Conservation (phyloP, 2,329 filamentous ascomycete genomes). For the Madurella fahalii region DNA sequence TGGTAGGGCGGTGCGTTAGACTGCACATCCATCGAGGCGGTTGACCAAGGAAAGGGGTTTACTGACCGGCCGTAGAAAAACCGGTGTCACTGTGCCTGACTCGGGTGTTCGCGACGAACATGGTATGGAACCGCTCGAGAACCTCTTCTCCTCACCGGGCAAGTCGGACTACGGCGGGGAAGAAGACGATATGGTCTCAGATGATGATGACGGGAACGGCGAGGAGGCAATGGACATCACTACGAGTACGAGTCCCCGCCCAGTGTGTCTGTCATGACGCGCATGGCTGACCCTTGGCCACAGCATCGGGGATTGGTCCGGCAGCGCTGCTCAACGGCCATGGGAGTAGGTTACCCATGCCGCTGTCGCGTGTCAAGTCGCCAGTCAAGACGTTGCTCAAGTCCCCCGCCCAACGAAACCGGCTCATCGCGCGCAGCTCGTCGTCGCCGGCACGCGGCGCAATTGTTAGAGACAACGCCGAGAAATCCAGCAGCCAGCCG, state of each 20-base stretch:
- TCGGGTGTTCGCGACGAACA: constrained; percentile 79
- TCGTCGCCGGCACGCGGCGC: constrained; percentile 47
- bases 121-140: constrained; percentile 83
- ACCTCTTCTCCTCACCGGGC: constrained; percentile 79
- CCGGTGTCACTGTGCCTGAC: constrained; percentile 76
- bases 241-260: constrained; percentile 24
- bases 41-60: neutral
- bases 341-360: constrained; percentile 44
- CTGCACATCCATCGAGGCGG: neutral
- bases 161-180: constrained; percentile 34
- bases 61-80: constrained; percentile 61
- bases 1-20: constrained; percentile 44
- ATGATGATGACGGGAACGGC: constrained; percentile 30
- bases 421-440: constrained; percentile 47
- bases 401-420: constrained; percentile 60
- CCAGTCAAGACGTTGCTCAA: constrained; percentile 60
- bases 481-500: constrained; percentile 19
- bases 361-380: constrained; percentile 46
- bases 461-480: constrained; percentile 23
- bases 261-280: neutral
- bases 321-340: constrained; percentile 50
- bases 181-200: constrained; percentile 21
- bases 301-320: constrained; percentile 42
- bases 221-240: constrained; percentile 52
- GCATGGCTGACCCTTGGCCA: neutral